Evolutionary conservation across 1,284 basidiomycete genomes (phyloP), one percentile per base, ranked within the genome.

Genomic region (Tylopilus sp.): DNA sequence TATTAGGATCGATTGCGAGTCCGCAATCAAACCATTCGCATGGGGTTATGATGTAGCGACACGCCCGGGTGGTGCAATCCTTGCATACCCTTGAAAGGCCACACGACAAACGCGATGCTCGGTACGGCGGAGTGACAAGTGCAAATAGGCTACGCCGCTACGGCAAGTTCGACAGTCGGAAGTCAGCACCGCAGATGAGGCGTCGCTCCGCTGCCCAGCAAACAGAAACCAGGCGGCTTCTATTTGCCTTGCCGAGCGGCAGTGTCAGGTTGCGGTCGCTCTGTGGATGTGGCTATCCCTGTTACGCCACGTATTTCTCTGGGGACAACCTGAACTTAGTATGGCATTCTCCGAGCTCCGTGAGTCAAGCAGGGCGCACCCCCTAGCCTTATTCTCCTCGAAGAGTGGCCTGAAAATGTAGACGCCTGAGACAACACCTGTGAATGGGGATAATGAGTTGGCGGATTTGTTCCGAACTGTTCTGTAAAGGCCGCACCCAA

Each of bases 371-470:
- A 36, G 35, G 10, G 35, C 60, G 44, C 47, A 66, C 65, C 42
- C 39, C 34, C 37, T 41, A 31, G 50, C 38, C 36, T 29, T 21
- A 14, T 41, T 54, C 33, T 47, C 44, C 14, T 57, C 57, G 14
- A 79, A 57, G 48, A 75, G 53, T 15, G 77, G 77, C 54, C 70
- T 68, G 61, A 80, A 80, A 51, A 85, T 81, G 62, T 85, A 85
- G 31, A 83, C 60, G 14, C 83, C 83, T 12, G 83, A 84, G 21
- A 73, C 56, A 40, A 83, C 63, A 28, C 83, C 84, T 85, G 55
- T 14, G 6, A 34, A 18, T 9, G 12, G 17, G 31, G 18, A 42
- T 21, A 28, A 41, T 62, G 12, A 64, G 44, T 35, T 31, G 29
- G 24, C 12, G 30, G 17, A 38, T 44, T 7, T 14, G 12, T 14